Evolutionary conservation across 805 yeast species (phyloP).

Genomic region (Dipodascus geniculatus): DNA sequence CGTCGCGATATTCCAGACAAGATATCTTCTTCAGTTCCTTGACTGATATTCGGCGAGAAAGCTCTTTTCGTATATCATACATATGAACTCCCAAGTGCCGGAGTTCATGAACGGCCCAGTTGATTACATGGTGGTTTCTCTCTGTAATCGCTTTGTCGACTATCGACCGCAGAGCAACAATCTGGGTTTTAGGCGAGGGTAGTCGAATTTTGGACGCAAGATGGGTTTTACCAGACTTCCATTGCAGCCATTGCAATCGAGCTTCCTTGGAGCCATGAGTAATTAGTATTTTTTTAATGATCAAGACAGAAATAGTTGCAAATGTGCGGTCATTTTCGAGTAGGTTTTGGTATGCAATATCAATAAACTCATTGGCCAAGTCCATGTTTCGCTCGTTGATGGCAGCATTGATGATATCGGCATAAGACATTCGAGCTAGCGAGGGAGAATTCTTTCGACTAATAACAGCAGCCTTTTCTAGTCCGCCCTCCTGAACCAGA

Average conservation of each 20-base stretch:
- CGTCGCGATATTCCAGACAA: not conserved
- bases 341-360: not conserved
- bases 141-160: not conserved
- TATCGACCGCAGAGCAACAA: not conserved
- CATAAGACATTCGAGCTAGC: conserved; percentile 3
- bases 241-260: conserved; percentile 11
- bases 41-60: not conserved
- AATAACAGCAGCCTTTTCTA: conserved; percentile 7
- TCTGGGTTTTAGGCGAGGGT: not conserved
- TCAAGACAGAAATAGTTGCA: not conserved
- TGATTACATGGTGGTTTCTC: not conserved
- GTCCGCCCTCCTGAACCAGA: conserved; percentile 3
- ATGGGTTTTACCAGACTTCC: not conserved
- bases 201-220: not conserved
- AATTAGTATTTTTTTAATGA: conserved; percentile 1
- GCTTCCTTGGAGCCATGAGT: conserved; percentile 5
- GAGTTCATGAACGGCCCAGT: conserved; percentile 1
- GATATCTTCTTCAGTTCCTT: not conserved
- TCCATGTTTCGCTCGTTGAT: conserved; percentile 14
- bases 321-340: conserved; percentile 3
- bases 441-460: not conserved
- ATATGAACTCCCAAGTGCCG: not conserved
- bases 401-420: conserved; percentile 17
- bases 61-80: not conserved
- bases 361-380: conserved; percentile 5